Conservation (phyloP, 768 basidiomycete genomes). For the Lactarius deliciosus region DNA sequence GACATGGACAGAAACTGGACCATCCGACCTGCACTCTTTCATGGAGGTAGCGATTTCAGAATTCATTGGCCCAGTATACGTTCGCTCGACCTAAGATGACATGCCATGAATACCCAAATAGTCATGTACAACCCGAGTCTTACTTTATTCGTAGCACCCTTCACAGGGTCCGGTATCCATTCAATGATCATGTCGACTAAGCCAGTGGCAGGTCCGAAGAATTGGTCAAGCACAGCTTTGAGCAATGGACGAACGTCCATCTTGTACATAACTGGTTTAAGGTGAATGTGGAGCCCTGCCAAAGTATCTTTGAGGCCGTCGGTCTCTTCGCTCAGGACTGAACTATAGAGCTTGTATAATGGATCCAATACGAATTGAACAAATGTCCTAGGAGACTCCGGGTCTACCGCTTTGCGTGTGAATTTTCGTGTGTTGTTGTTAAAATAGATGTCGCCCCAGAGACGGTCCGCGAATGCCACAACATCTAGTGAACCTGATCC, state of each 20-base stretch:
- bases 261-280: conserved; percentile 95
- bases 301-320: conserved; percentile 85
- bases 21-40: conserved; percentile 78
- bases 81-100: conserved; percentile 61
- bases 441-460: conserved; percentile 99
- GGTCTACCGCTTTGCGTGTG: conserved; percentile 77
- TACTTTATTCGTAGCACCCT: conserved; percentile 61
- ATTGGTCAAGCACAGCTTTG: conserved; percentile 91
- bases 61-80: conserved; percentile 86
- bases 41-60: conserved; percentile 77
- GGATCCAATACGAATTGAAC: conserved; percentile 96
- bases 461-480: conserved; percentile 79
- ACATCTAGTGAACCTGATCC: conserved; percentile 71
- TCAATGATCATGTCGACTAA: conserved; percentile 91
- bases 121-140: conserved; percentile 6
- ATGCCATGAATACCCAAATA: conserved; percentile 18
- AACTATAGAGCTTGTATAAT: conserved; percentile 93
- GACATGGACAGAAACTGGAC: conserved; percentile 90
- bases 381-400: conserved; percentile 80
- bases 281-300: conserved; percentile 68
- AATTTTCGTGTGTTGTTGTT: conserved; percentile 84
- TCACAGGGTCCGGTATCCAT: conserved; percentile 81
- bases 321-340: conserved; percentile 92
- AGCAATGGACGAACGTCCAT: conserved; percentile 96
- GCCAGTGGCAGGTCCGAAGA: conserved; percentile 89